phyloP scores from a whole-genome alignment of 257 asterid species.

The Coffea eugenioides region DNA sequence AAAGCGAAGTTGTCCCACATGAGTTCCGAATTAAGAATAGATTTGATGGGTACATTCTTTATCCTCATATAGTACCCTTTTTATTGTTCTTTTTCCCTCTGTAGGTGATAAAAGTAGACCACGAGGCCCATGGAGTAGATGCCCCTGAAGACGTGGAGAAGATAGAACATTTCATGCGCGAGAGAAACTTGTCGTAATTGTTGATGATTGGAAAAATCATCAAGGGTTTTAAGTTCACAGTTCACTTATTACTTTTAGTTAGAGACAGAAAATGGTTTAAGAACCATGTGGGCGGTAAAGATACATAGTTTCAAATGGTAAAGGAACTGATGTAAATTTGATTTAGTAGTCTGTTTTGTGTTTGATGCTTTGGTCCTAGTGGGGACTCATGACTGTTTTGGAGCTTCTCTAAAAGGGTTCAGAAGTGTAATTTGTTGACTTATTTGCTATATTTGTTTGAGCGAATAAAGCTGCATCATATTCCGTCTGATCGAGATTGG shows the following conservation, averaged over 20 bases:
- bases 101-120: conserved; percentile 75
- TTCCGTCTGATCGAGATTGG: neutral
- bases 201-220: no score
- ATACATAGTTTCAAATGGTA: neutral
- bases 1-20: no score
- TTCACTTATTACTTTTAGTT: neutral
- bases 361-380: neutral
- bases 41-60: neutral
- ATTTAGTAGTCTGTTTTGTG: conserved; percentile 1
- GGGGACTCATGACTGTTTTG: no score
- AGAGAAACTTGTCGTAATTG: conserved; percentile 47
- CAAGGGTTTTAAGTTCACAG: neutral
- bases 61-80: neutral
- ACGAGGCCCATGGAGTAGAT: conserved; percentile 74
- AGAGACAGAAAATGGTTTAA: neutral
- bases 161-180: conserved; percentile 57
- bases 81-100: neutral
- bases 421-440: neutral
- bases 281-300: neutral
- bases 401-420: neutral
- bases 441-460: neutral
- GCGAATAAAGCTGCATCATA: neutral
- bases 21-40: neutral
- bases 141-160: conserved; percentile 63
- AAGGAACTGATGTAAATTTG: neutral